Evolutionary conservation across 495 filamentous ascomycete genomes (phyloP), one percentile per base, ranked within the genome.

Genomic region (Xylaria venustula): DNA sequence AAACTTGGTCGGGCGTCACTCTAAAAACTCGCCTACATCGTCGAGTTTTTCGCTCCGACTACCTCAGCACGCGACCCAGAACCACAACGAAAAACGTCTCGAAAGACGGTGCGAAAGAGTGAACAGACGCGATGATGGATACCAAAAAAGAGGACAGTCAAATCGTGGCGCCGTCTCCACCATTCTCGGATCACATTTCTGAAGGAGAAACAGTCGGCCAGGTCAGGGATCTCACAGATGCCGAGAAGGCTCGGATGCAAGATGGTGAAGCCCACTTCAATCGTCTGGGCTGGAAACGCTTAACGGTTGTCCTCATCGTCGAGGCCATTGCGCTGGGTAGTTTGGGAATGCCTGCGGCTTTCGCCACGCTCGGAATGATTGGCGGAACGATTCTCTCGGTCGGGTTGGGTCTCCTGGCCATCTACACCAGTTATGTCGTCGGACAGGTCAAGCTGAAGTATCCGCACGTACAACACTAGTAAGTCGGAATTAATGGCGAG

Each of bases 371-470:
- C 22, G 88, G 88, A 30, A 80, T 90, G 71, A 78, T 88, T 0
- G 67, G 73, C 15, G 78, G 76, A 17, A 73, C 86, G 23, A 78
- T 90, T 49, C 75, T 87, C 49, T 83, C 87, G 41, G 32, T 90
- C 40, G 67, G 71, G 20, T 70, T 91, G 23, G 90, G 90, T 17
- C 67, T 88, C 20, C 62, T 90, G 11, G 85, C 89, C 41, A 87
- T 87, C 37, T 95, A 93, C 73, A 90, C 88, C 17, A 88, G 88
- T 64, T 90, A 86, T 60, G 82, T 92, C 32, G 83, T 93, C 62
- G 90, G 87, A 20, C 88, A 92, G 71, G 86, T 94, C 70, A 93
- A 92, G 70, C 63, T 86, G 49, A 81, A 76, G 57, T 86, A 86
- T 66, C 91, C 91, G 0, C 77, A 88, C n/a, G 84, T 93, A 37